Base-by-base conservation (phyloP, 805 yeast species). In the Candida pseudofarinosa region DNA sequence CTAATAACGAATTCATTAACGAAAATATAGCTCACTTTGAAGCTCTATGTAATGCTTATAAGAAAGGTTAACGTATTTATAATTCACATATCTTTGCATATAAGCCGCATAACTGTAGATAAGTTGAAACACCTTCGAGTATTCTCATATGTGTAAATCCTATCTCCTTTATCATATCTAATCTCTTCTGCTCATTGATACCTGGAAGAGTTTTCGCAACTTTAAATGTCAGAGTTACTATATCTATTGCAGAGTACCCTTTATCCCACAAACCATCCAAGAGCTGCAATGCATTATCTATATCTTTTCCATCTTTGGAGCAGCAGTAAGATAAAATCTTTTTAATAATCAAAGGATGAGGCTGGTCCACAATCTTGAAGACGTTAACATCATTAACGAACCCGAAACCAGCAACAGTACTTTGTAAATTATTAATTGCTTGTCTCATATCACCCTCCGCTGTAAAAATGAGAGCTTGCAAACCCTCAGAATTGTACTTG, bases 401-500 rank as follows among this genome's bases (percentile, higher is more conserved):
- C 3, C 85, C 90, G 65, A 90, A 90, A 2, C 99, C 99, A 1
- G 97, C 88, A 26, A 83, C 91, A 0, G 97, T 89, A 56, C 95
- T 83, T 60, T 93, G 99, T 45, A 93, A 62, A 63, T 93, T 93
- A 59, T 93, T 93, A 38, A 93, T 78, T 0, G 98, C 99, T 63
- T 93, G 99, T 62, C 99, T 81, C 99, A 93, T 91, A 60, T 93
- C 99, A 46, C 99, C 99, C 59, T 93, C 99, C 0, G 97, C 95
- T 0, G 97, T 84, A 66, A 93, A 93, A 13, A 93, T 81, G 45
- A 93, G 74, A 0, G 99, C 98, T 51, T 88, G 88, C 30, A 93
- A 65, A 0, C 99, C 99, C 61, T 88, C 97, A 47, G 88, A 86
- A 14, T 90, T 80, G 62, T 79, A 86, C 56, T 88, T 71, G 12